Evolutionary conservation across 768 basidiomycete genomes (phyloP), one percentile per base, ranked within the genome.

Genomic region (Termitomyces sp.): DNA sequence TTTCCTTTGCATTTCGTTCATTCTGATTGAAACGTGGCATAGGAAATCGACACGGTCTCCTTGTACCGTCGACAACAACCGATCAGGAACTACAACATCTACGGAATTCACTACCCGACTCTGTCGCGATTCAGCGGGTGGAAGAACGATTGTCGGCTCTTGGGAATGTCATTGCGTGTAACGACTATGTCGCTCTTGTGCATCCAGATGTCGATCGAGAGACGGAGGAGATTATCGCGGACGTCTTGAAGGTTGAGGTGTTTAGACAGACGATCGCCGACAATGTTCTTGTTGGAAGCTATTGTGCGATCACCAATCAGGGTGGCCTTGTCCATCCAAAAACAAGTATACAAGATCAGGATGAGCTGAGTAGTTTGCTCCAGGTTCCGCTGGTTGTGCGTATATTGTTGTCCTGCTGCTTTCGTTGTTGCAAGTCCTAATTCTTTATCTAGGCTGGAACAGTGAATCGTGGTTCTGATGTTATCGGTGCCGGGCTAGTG

Each of bases 191-290:
- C 63, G 97, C 97, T 8, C 88, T 99, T 65, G 97, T 98, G 26
- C 97, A 99, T 71, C 97, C 97, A 8, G 97, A 99, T 63, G 76
- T 98, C 59, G 97, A 98, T 75, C 86, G 97, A 60, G 97, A 98
- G 74, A 99, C 97, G 24, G 97, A 99, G 70, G 97, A 99, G 74
- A 98, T 99, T 76, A 98, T 99, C 73, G 97, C 97, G 30, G 97
- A 99, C 71, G 93, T 97, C 20, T 84, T 99, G 64, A 98, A 98
- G 73, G 97, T 98, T 60, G 97, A 99, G 71, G 97, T 98, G 5
- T 99, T 99, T 78, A 81, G 97, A 49, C 97, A 99, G 72, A 99
- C 94, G 10, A 80, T 99, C 63, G 97, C 97, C 13, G 89, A 92
- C 64, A 98, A 98, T 74, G 95, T 95, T 50, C 85, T 99, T 46